Percentiles rank a stretch among this genome's conserved stretches.
phyloP scores from a whole-genome alignment of 352 stramenopile species.

The Phytophthora aleatoria region DNA sequence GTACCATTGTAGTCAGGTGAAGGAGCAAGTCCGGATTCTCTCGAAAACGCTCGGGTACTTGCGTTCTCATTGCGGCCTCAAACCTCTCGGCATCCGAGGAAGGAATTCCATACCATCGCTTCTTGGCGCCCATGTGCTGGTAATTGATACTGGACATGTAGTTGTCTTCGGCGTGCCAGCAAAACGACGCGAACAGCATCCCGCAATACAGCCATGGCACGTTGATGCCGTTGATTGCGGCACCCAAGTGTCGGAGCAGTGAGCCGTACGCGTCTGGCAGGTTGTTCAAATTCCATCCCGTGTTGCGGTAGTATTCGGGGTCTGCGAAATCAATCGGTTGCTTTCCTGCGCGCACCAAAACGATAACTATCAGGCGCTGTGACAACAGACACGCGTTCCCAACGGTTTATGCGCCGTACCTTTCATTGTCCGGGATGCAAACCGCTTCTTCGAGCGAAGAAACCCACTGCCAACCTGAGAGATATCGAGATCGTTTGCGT shows the following conservation, averaged over 20 bases:
- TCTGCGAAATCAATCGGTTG: constrained; percentile 62
- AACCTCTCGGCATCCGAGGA: constrained; percentile 60
- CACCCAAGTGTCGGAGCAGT: constrained; percentile 93
- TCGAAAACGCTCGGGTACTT: constrained; percentile 64
- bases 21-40: constrained; percentile 71
- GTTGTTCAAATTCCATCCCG: constrained; percentile 98
- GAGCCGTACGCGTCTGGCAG: constrained; percentile 92
- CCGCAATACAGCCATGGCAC: constrained; percentile 99
- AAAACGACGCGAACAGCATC: constrained; percentile 98
- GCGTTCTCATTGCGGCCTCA: constrained; percentile 51
- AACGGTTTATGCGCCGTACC: constrained; percentile 20
- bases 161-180: constrained; percentile 99
- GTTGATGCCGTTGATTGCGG: constrained; percentile 97
- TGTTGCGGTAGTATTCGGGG: constrained; percentile 76
- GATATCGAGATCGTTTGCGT: constrained; percentile 91
- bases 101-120: constrained; percentile 95
- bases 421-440: constrained; percentile 37
- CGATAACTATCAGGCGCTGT: constrained; percentile 4
- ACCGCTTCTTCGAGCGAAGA: constrained; percentile 38
- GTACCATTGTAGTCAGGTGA: constrained; percentile 78
- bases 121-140: constrained; percentile 95
- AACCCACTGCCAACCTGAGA: constrained; percentile 85
- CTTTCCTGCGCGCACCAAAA: constrained; percentile 12
- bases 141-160: constrained; percentile 99
- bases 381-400: neutral